Conservation (phyloP, 345 rosid species). For the Gynandropsis gynandra region DNA sequence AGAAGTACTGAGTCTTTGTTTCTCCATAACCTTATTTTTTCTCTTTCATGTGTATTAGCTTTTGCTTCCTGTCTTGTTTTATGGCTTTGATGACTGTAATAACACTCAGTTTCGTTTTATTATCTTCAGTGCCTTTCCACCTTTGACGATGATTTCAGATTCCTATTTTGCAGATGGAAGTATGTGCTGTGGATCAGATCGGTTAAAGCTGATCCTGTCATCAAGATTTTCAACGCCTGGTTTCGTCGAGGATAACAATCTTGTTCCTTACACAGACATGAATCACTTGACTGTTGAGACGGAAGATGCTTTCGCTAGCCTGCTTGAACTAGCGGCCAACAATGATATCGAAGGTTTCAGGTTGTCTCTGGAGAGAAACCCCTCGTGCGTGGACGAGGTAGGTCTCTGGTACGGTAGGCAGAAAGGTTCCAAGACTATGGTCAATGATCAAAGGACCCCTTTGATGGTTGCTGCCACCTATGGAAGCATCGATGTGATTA, state of each 20-base stretch:
- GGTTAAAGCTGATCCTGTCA: conserved; percentile 29
- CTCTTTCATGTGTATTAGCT: too few species aligned
- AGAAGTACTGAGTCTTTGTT: too few species aligned
- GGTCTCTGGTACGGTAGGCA: conserved; percentile 90
- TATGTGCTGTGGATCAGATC: conserved; percentile 46
- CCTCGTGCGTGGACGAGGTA: conserved; percentile 57
- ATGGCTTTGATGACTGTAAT: not conserved
- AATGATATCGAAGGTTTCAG: conserved; percentile 64
- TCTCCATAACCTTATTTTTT: too few species aligned
- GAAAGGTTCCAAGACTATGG: conserved; percentile 80
- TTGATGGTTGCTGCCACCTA: conserved; percentile 93
- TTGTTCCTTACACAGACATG: conserved; percentile 36
- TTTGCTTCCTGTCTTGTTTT: too few species aligned
- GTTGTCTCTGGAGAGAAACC: conserved; percentile 48
- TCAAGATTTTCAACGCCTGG: conserved; percentile 18
- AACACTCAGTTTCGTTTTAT: not conserved
- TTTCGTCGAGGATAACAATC: conserved; percentile 34
- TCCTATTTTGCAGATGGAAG: conserved; percentile 40
- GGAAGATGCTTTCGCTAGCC: conserved; percentile 72
- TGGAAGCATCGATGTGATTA: conserved; percentile 73
- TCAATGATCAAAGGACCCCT: conserved; percentile 71
- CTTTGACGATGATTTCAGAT: conserved; percentile 19
- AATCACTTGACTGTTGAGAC: conserved; percentile 72
- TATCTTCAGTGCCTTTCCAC: not conserved
- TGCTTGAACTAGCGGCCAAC: conserved; percentile 93